Conservation (phyloP, 2,329 filamentous ascomycete species). For the Lachnellula suecica region DNA sequence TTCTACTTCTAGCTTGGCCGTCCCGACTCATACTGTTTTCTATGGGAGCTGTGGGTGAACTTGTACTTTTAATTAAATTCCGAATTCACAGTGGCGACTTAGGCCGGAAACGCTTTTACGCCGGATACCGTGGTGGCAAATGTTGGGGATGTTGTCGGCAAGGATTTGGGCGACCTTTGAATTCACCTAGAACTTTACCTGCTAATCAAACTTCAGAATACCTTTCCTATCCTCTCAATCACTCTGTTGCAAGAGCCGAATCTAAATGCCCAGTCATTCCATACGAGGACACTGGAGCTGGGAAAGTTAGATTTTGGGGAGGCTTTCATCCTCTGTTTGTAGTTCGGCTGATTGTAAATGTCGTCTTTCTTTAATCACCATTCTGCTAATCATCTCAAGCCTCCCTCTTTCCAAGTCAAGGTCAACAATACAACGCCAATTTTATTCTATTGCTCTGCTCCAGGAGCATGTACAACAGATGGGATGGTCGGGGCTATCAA, state of each 20-base stretch:
- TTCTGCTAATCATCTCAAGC: conserved; percentile 13
- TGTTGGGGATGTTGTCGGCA: conserved; percentile 26
- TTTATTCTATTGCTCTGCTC: conserved; percentile 70
- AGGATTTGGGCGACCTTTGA: neutral
- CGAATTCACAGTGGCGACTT: conserved; percentile 1
- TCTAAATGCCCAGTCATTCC: conserved; percentile 60
- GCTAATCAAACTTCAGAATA: conserved; percentile 39
- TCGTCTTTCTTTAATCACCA: neutral
- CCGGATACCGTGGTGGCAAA: conserved; percentile 20
- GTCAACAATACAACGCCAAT: conserved; percentile 64
- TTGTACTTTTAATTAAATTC: neutral
- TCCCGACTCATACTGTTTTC: conserved; percentile 2
- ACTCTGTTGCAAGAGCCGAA: conserved; percentile 61
- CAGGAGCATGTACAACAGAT: conserved; percentile 60
- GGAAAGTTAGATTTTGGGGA: conserved; percentile 52
- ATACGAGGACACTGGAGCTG: conserved; percentile 50
- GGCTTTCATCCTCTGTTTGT: conserved; percentile 47
- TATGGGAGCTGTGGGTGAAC: conserved; percentile 4
- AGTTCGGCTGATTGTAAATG: conserved; percentile 39
- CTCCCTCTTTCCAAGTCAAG: conserved; percentile 41
- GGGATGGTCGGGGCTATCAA: conserved; percentile 82
- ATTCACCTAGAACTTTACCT: neutral
- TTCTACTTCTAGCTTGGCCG: conserved; percentile 1
- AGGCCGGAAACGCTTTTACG: conserved; percentile 18
- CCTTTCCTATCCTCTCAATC: conserved; percentile 61